Evolutionary conservation across 179 eudicot genomes (phyloP).

Genomic region (Spinacia oleracea): DNA sequence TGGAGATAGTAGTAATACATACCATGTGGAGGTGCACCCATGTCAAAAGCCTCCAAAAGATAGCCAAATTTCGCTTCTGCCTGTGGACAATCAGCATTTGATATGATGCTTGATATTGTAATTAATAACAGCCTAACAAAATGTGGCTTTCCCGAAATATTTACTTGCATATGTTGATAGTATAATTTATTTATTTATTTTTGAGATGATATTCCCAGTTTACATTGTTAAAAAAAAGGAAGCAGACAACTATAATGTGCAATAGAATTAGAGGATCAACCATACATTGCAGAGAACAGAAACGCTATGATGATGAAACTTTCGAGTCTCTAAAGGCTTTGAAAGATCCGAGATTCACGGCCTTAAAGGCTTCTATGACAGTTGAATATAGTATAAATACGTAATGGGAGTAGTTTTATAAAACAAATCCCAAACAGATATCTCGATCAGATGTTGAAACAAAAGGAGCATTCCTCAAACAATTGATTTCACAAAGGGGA

Average conservation of each 20-base stretch:
- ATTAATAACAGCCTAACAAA: neutral
- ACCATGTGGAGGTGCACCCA: slow-evolving; percentile 99
- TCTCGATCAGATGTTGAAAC: neutral
- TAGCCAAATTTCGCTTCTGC: slow-evolving; percentile 97
- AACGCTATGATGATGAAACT: neutral
- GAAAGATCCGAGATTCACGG: too few species aligned
- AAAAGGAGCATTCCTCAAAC: neutral
- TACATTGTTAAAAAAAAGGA: neutral
- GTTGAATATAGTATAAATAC: neutral
- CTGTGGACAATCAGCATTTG: slow-evolving; percentile 40
- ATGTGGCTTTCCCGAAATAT: neutral
- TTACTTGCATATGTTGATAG: neutral
- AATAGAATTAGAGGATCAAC: neutral
- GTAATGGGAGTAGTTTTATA: neutral
- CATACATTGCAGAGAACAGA: neutral
- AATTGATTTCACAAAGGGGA: neutral
- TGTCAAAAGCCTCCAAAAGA: slow-evolving; percentile 92
- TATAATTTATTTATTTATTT: neutral
- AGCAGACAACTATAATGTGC: neutral
- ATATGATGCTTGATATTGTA: neutral
- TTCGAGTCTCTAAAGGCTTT: too few species aligned
- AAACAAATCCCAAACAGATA: neutral
- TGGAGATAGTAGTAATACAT: slow-evolving; percentile 7
- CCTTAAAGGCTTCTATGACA: neutral
- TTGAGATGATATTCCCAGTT: neutral